Percentiles rank a stretch among this genome's conserved stretches.
Evolutionary conservation across 768 basidiomycete genomes (phyloP).

Genomic region (Crassisporium funariophilum): DNA sequence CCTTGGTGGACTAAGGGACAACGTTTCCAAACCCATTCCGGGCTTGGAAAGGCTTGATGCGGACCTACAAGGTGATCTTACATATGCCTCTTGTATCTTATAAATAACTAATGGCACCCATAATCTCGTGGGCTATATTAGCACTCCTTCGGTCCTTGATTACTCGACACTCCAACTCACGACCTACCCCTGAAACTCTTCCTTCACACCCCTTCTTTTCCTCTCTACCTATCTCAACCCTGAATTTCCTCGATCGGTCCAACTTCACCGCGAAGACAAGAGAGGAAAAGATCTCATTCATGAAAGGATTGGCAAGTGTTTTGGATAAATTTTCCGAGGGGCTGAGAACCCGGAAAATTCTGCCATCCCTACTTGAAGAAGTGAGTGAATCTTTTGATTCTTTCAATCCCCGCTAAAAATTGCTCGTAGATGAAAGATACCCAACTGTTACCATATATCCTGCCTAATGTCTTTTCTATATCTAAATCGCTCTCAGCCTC

Average conservation of each 20-base stretch:
- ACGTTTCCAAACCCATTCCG: constrained; percentile 61
- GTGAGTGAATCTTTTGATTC: constrained; percentile 38
- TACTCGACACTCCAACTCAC: constrained; percentile 69
- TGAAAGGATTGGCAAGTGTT: constrained; percentile 85
- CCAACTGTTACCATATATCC: constrained; percentile 88
- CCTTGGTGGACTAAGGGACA: constrained; percentile 68
- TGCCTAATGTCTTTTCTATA: constrained; percentile 95
- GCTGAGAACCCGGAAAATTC: constrained; percentile 81
- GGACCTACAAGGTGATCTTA: constrained; percentile 67
- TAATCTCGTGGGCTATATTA: constrained; percentile 30
- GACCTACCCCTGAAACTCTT: constrained; percentile 79
- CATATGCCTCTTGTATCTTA: not conserved
- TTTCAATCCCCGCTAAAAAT: not conserved
- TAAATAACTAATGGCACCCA: constrained; percentile 2
- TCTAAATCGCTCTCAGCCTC: constrained; percentile 71
- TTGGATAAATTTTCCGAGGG: constrained; percentile 87
- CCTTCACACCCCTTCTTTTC: constrained; percentile 92
- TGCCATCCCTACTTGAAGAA: constrained; percentile 93
- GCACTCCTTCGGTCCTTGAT: constrained; percentile 81
- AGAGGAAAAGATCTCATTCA: constrained; percentile 96
- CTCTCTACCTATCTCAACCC: constrained; percentile 91
- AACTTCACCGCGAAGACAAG: constrained; percentile 92
- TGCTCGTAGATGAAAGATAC: constrained; percentile 84
- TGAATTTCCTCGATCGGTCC: constrained; percentile 94
- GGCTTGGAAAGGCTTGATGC: constrained; percentile 67